Evolutionary conservation across 306 rosid species (phyloP).

Genomic region (Phaseolus lunatus): DNA sequence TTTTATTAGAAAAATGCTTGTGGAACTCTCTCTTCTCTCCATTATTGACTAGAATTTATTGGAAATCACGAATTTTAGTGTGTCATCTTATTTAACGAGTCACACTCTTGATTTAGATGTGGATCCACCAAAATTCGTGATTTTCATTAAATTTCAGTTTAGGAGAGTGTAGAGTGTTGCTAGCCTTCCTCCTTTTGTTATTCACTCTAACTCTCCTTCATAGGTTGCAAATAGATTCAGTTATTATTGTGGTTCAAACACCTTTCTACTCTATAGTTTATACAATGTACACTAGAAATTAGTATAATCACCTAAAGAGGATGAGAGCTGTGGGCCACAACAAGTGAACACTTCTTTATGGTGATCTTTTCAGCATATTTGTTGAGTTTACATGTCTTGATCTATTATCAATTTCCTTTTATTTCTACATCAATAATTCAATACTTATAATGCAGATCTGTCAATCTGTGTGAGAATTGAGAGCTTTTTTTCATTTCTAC

Average conservation of each 20-base stretch:
- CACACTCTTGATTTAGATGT: too few species aligned
- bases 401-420: constrained; percentile 3
- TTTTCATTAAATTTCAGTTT: too few species aligned
- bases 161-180: too few species aligned
- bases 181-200: neutral
- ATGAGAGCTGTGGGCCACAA: neutral
- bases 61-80: too few species aligned
- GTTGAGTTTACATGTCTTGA: constrained; percentile 9
- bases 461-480: constrained; percentile 30
- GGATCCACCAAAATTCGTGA: too few species aligned
- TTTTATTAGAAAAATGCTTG: too few species aligned
- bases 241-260: neutral
- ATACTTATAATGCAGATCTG: constrained; percentile 18
- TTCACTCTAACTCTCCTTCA: neutral
- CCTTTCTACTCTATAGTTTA: constrained; percentile 24
- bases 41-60: too few species aligned
- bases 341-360: constrained; percentile 16
- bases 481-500: constrained; percentile 19
- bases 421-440: neutral
- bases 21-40: too few species aligned
- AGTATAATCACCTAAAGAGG: constrained; percentile 7
- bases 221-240: constrained; percentile 18
- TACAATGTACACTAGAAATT: neutral
- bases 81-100: too few species aligned
- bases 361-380: constrained; percentile 1